phyloP scores from a whole-genome alignment of 169 alveolate species.

The Plasmodium ovale region DNA sequence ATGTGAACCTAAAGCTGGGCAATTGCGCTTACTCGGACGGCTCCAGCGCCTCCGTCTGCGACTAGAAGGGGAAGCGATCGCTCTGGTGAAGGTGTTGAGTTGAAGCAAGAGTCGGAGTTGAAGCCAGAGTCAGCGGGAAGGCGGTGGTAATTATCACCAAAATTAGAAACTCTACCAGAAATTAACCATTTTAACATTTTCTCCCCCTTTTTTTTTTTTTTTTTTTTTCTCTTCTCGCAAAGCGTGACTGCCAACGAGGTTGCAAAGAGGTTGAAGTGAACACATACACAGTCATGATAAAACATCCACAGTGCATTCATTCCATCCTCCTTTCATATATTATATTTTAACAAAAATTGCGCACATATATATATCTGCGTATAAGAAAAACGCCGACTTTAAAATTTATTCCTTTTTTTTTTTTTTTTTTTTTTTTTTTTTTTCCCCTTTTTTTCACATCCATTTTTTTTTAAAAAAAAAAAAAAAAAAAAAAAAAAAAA shows the following conservation, averaged over 20 bases:
- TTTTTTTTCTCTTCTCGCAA: neutral
- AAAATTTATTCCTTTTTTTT: neutral
- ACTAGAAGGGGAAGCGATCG: neutral
- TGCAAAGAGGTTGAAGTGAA: neutral
- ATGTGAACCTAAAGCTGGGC: constrained; percentile 40
- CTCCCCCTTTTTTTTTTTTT: neutral
- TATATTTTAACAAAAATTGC: too few relatives aligned
- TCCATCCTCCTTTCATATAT: too few relatives aligned
- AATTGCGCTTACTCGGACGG: constrained; percentile 50
- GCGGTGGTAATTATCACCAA: too few relatives aligned
- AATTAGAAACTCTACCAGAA: neutral
- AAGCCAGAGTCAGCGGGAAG: too few relatives aligned
- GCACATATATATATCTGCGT: neutral
- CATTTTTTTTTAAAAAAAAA: neutral
- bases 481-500: constrained; percentile 16
- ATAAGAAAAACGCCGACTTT: constrained; percentile 5
- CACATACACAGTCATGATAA: too few relatives aligned
- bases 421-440: constrained; percentile 5
- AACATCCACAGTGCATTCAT: too few relatives aligned
- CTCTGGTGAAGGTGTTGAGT: too few relatives aligned
- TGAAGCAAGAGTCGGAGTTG: too few relatives aligned
- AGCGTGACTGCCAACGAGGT: too few relatives aligned
- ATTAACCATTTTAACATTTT: neutral
- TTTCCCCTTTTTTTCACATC: constrained; percentile 12
- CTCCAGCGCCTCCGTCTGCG: constrained; percentile 5